Evolutionary conservation across 371 early-diverging fungal genomes (phyloP).

Genomic region (Mucor mucedo): DNA sequence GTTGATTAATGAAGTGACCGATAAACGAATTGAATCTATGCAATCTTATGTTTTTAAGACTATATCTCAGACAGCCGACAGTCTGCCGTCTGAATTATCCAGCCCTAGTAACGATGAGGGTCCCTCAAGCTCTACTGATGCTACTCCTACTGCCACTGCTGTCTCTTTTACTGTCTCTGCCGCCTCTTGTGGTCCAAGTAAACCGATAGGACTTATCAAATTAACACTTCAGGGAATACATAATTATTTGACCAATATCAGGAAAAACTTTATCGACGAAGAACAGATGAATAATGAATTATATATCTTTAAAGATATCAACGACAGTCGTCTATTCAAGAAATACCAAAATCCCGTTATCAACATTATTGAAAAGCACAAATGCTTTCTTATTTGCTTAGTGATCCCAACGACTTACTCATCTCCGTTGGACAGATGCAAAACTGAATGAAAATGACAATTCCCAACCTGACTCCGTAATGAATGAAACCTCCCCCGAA

Average conservation of each 20-base stretch:
- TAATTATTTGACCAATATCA: conserved; percentile 13
- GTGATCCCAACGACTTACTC: too few relatives aligned
- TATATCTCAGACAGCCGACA: conserved; percentile 15
- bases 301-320: too few relatives aligned
- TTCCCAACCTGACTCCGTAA: not conserved
- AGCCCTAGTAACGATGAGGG: too few relatives aligned
- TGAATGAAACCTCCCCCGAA: not conserved
- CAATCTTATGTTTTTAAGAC: conserved; percentile 9
- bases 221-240: conserved; percentile 9
- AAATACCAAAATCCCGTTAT: too few relatives aligned
- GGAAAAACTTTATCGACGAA: conserved; percentile 14
- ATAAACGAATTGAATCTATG: conserved; percentile 17
- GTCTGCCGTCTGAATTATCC: conserved; percentile 4
- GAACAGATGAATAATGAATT: too few relatives aligned
- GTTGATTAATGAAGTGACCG: conserved; percentile 9
- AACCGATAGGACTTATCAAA: conserved; percentile 13
- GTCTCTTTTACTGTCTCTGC: too few relatives aligned
- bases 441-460: conserved; percentile 1
- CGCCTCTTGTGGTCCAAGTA: conserved; percentile 4
- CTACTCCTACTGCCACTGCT: too few relatives aligned
- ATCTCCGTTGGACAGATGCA: too few relatives aligned
- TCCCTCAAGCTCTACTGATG: too few relatives aligned
- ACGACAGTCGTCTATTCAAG: too few relatives aligned
- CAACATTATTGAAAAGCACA: too few relatives aligned
- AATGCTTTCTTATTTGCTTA: too few relatives aligned